These are phyloP conservation scores for Trichoderma semiorbis DNA, from an alignment of 2,329 filamentous ascomycete genomes.

Conservation along the genomic window DNA sequence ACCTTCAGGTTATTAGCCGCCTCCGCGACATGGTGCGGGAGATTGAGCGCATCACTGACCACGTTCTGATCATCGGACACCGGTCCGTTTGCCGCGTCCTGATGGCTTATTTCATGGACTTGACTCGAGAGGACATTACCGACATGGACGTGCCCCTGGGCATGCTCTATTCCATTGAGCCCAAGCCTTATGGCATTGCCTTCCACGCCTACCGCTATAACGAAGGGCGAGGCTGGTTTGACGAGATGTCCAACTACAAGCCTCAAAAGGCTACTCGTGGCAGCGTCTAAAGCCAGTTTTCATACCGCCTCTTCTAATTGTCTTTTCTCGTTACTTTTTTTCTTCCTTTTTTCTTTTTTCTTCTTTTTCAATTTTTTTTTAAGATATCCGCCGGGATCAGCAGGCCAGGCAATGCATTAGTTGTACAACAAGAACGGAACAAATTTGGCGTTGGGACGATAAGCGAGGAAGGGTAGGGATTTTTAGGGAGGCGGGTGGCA, in stretches of 20 bases:
- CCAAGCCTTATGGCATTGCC: constrained; percentile 95
- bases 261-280: constrained; percentile 51
- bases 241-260: constrained; percentile 80
- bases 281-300: constrained; percentile 24
- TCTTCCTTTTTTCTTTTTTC: background rate
- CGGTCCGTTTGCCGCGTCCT: constrained; percentile 88
- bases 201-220: constrained; percentile 96
- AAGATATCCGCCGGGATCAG: constrained; percentile 13
- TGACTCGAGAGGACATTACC: constrained; percentile 86
- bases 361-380: background rate
- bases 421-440: constrained; percentile 13
- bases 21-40: constrained; percentile 94
- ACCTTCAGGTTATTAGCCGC: constrained; percentile 94
- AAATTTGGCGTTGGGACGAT: constrained; percentile 13
- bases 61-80: constrained; percentile 88
- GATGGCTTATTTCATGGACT: constrained; percentile 93
- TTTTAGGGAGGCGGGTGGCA: background rate
- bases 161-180: constrained; percentile 91
- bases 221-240: constrained; percentile 72
- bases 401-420: constrained; percentile 17
- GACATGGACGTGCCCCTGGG: constrained; percentile 92
- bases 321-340: background rate
- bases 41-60: constrained; percentile 94
- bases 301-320: background rate
- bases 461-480: background rate